Conservation (phyloP, 345 rosid genomes). For the Rhizophora mangle region DNA sequence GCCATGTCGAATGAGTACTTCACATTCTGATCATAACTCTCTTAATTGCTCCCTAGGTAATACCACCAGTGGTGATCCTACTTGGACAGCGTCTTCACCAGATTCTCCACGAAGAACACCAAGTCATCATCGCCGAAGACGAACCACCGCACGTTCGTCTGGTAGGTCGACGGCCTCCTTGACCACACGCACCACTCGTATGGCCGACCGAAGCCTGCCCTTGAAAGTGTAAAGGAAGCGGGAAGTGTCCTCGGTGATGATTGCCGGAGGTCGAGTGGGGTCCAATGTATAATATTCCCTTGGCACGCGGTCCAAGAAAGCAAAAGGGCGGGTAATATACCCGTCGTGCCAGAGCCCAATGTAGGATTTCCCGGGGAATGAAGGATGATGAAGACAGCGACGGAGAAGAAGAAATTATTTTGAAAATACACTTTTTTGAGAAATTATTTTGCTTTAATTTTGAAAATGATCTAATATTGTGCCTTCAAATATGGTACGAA, state of each 20-base stretch:
- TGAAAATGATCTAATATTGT: too few relatives aligned
- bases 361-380: conserved; percentile 53
- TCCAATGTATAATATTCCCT: conserved; percentile 18
- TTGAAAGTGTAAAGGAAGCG: conserved; percentile 66
- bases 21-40: conserved; percentile 70
- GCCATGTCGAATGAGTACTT: conserved; percentile 85
- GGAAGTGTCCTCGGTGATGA: conserved; percentile 57
- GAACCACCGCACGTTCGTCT: conserved; percentile 71
- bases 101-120: conserved; percentile 73
- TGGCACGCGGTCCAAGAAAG: conserved; percentile 52
- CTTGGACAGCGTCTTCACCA: conserved; percentile 64
- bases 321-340: conserved; percentile 59
- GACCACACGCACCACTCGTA: conserved; percentile 80
- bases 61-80: conserved; percentile 72
- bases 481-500: too few relatives aligned
- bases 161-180: conserved; percentile 71
- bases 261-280: conserved; percentile 47
- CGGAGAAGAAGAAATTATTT: conserved; percentile 46
- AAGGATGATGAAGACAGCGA: conserved; percentile 67
- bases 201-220: conserved; percentile 71
- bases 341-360: conserved; percentile 70
- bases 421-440: too few relatives aligned
- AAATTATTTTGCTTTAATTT: too few relatives aligned
- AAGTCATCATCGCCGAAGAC: conserved; percentile 95
- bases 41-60: conserved; percentile 79